Conservation (phyloP, 345 rosid genomes). For the Moringa oleifera region DNA sequence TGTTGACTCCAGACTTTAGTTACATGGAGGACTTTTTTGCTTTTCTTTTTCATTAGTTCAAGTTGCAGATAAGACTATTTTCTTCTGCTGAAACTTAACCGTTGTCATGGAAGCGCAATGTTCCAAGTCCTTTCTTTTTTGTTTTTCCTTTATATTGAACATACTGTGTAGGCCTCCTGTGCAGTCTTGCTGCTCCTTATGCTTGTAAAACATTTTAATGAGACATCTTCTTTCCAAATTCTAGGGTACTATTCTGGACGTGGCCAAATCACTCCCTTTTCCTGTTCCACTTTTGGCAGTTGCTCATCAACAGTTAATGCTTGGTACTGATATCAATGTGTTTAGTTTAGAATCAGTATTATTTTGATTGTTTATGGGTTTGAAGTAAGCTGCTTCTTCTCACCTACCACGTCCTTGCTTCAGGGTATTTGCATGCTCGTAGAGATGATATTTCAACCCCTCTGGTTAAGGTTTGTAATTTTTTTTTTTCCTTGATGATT, state of each 20-base stretch:
- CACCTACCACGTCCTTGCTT: constrained; percentile 18
- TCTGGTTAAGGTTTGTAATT: constrained; percentile 62
- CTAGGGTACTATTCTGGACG: constrained; percentile 60
- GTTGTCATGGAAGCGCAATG: no score
- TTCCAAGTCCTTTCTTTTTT: no score
- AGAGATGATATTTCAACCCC: constrained; percentile 38
- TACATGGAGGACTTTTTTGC: no score
- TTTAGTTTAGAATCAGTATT: constrained; percentile 6
- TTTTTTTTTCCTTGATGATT: no score
- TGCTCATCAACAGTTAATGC: constrained; percentile 77
- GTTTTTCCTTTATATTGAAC: no score
- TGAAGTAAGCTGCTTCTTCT: constrained; percentile 3
- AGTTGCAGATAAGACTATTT: no score
- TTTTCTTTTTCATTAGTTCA: no score
- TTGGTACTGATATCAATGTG: constrained; percentile 38
- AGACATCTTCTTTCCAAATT: constrained; percentile 27
- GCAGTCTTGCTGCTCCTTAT: constrained; percentile 1
- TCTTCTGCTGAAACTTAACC: no score
- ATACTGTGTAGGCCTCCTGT: no score
- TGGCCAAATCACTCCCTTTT: constrained; percentile 68
- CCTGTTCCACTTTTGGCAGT: constrained; percentile 77
- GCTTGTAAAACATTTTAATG: not conserved
- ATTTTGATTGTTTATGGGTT: constrained; percentile 4
- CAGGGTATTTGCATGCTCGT: constrained; percentile 51
- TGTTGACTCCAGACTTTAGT: no score